Evolutionary conservation across 1,284 basidiomycete species (phyloP).

Genomic region (Sporisorium scitamineum): DNA sequence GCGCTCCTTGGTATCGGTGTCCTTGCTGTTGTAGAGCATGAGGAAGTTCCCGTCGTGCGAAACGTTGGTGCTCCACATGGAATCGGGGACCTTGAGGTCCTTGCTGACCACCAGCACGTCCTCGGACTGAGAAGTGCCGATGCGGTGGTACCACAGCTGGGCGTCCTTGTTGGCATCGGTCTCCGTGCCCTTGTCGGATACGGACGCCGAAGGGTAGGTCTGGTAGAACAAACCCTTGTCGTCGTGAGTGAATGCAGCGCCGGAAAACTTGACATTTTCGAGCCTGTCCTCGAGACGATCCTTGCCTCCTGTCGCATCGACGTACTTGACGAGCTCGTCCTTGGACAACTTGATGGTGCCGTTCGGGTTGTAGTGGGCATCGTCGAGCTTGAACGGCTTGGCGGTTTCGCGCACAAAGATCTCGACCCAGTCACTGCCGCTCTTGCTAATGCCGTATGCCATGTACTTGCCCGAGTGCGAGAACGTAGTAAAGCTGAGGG

Average conservation of each 20-base stretch:
- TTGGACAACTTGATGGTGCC: slow-evolving; percentile 49
- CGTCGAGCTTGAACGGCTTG: slow-evolving; percentile 55
- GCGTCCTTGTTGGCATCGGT: slow-evolving; percentile 66
- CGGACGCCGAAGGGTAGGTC: slow-evolving; percentile 55
- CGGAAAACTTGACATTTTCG: slow-evolving; percentile 64
- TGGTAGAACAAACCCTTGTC: slow-evolving; percentile 68
- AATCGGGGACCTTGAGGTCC: slow-evolving; percentile 55
- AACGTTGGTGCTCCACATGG: slow-evolving; percentile 60
- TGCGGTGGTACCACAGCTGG: slow-evolving; percentile 64
- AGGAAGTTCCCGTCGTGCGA: slow-evolving; percentile 64
- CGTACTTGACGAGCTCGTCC: slow-evolving; percentile 34
- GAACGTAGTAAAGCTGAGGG: slow-evolving; percentile 59
- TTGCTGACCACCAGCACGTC: slow-evolving; percentile 63
- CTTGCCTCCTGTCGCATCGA: slow-evolving; percentile 52
- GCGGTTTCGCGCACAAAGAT: slow-evolving; percentile 62
- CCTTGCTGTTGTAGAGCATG: slow-evolving; percentile 59
- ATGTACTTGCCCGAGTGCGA: slow-evolving; percentile 63
- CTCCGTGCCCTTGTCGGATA: slow-evolving; percentile 64
- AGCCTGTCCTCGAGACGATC: slow-evolving; percentile 60
- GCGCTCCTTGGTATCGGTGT: slow-evolving; percentile 64
- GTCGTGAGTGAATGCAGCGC: slow-evolving; percentile 62
- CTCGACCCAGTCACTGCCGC: slow-evolving; percentile 66
- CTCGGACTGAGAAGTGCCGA: slow-evolving; percentile 62
- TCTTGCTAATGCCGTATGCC: slow-evolving; percentile 65
- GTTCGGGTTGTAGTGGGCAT: slow-evolving; percentile 40